Evolutionary conservation across 345 rosid species (phyloP).

Genomic region (Passiflora organensis): DNA sequence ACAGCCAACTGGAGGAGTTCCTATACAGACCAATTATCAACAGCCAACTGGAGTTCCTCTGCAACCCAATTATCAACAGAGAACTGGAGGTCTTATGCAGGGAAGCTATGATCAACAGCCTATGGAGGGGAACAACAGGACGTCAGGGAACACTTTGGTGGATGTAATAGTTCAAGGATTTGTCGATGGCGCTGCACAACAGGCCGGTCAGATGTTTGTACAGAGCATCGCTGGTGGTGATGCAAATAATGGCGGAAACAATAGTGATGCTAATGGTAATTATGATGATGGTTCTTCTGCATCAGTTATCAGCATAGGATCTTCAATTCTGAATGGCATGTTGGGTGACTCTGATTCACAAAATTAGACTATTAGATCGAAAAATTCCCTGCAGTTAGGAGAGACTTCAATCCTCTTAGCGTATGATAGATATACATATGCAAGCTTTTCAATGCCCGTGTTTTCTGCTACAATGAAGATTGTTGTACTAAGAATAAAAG

Average conservation of each 20-base stretch:
- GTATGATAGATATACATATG: too few relatives aligned
- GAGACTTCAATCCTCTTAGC: too few relatives aligned
- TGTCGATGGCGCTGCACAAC: slow-evolving; percentile 20
- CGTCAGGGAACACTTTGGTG: slow-evolving; percentile 8
- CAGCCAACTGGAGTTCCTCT: neutral
- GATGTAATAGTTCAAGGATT: slow-evolving; percentile 14
- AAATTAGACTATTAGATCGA: neutral
- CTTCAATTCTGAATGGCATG: neutral
- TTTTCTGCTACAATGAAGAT: too few relatives aligned
- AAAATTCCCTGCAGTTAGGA: too few relatives aligned
- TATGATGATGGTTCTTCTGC: neutral
- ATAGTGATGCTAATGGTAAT: neutral
- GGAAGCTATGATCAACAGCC: neutral
- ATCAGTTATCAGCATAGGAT: neutral
- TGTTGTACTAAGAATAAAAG: too few relatives aligned
- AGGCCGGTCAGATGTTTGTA: slow-evolving; percentile 24
- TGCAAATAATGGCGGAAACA: neutral
- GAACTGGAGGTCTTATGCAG: neutral
- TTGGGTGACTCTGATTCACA: neutral
- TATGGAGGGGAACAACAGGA: neutral
- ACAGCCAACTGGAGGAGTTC: neutral
- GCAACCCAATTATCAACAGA: neutral
- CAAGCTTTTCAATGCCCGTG: too few relatives aligned
- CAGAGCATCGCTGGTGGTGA: slow-evolving; percentile 16
- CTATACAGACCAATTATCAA: neutral